Conservation (phyloP, 805 yeast genomes). For the Kodamaea laetipori region DNA sequence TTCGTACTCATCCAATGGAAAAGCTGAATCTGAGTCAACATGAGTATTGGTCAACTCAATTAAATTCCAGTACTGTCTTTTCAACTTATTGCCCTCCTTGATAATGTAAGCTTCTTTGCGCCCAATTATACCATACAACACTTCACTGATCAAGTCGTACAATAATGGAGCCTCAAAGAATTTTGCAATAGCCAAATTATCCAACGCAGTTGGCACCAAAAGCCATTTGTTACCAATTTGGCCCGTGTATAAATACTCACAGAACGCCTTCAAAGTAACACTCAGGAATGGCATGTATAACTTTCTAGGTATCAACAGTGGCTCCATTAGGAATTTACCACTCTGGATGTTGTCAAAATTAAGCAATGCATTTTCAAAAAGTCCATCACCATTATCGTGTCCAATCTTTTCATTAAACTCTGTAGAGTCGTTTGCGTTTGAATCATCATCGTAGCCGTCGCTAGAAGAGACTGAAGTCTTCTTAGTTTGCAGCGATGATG, state of each 20-base stretch:
- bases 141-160: conserved; percentile 69
- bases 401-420: conserved; percentile 5
- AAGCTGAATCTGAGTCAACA: conserved; percentile 27
- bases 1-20: conserved; percentile 54
- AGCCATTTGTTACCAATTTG: conserved; percentile 77
- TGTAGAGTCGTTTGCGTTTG: conserved; percentile 6
- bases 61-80: conserved; percentile 28
- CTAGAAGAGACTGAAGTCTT: conserved; percentile 10
- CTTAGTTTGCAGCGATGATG: neutral
- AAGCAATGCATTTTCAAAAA: conserved; percentile 27
- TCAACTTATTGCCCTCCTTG: conserved; percentile 41
- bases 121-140: conserved; percentile 68
- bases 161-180: conserved; percentile 69
- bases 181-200: conserved; percentile 61
- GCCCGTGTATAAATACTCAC: conserved; percentile 77
- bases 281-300: conserved; percentile 70
- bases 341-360: conserved; percentile 36
- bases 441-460: conserved; percentile 8
- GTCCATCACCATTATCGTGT: conserved; percentile 5
- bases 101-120: conserved; percentile 59
- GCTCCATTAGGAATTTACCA: conserved; percentile 49
- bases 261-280: conserved; percentile 60
- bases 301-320: conserved; percentile 65
- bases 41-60: conserved; percentile 27
- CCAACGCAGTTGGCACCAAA: conserved; percentile 68